Conservation (phyloP, 2,329 filamentous ascomycete species). For the Pyrenochaeta sp. region DNA sequence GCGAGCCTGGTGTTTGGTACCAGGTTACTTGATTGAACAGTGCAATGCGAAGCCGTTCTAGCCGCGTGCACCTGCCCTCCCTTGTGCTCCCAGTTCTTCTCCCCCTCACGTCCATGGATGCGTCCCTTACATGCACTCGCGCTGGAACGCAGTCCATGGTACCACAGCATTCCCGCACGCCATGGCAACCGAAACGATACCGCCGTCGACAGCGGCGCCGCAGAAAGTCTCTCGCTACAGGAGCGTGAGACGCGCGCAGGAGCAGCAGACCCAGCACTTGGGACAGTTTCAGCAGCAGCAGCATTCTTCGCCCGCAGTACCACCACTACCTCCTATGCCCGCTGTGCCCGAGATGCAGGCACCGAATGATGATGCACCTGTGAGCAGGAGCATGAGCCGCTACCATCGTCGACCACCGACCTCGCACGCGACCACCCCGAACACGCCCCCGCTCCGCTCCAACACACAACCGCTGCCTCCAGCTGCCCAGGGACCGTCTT, state of each 20-base stretch:
- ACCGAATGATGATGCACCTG: slow-evolving; percentile 27
- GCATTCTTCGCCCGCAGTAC: slow-evolving; percentile 15
- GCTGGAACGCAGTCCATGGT: slow-evolving; percentile 32
- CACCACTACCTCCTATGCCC: slow-evolving; percentile 35
- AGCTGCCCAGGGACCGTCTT: slow-evolving; percentile 15
- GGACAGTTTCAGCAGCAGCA: slow-evolving; percentile 15
- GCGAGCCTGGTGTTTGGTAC: slow-evolving; percentile 17
- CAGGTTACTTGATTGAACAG: slow-evolving; percentile 19
- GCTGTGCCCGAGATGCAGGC: slow-evolving; percentile 31
- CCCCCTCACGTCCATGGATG: slow-evolving; percentile 24
- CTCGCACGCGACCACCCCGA: slow-evolving; percentile 36
- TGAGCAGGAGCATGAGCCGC: slow-evolving; percentile 52
- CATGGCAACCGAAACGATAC: slow-evolving; percentile 45
- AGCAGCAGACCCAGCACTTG: slow-evolving; percentile 33
- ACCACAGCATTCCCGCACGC: slow-evolving; percentile 29
- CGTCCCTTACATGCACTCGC: slow-evolving; percentile 27
- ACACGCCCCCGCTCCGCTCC: slow-evolving; percentile 32
- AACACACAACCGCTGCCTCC: slow-evolving; percentile 30
- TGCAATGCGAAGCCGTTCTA: slow-evolving; percentile 24
- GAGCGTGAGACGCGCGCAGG: slow-evolving; percentile 60
- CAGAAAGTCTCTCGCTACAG: slow-evolving; percentile 66
- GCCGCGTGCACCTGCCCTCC: slow-evolving; percentile 32
- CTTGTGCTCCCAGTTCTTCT: slow-evolving; percentile 15
- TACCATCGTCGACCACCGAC: slow-evolving; percentile 48
- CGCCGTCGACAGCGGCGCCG: slow-evolving; percentile 29